A percentile compares a stretch with the other conserved stretches of the same genome.
Conservation (phyloP, 2,329 filamentous ascomycete genomes). For the Fusarium hainanense region DNA sequence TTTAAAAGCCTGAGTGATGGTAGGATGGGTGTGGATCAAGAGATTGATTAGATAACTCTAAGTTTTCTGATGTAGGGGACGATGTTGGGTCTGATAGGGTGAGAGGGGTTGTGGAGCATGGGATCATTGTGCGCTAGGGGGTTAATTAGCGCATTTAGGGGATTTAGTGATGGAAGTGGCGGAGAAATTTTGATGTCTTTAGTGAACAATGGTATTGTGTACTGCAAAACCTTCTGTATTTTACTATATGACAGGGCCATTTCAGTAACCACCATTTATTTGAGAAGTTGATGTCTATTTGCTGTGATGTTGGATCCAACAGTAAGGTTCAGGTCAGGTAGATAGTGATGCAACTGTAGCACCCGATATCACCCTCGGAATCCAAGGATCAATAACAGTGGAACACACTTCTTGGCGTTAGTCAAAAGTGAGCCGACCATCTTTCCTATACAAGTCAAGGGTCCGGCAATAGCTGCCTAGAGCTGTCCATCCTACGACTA, state of each 20-base stretch:
- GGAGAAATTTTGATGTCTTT: neutral
- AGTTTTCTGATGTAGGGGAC: slow-evolving; percentile 10
- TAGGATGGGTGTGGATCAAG: neutral
- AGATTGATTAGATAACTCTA: slow-evolving; percentile 40
- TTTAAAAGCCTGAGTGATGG: neutral
- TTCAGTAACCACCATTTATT: no score
- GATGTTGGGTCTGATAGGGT: neutral
- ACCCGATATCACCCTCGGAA: slow-evolving; percentile 2
- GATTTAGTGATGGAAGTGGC: slow-evolving; percentile 3
- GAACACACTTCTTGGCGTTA: slow-evolving; percentile 22
- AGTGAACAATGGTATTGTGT: no score
- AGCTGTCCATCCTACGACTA: neutral
- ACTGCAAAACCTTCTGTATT: no score
- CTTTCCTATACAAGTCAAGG: slow-evolving; percentile 7
- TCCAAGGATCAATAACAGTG: slow-evolving; percentile 6
- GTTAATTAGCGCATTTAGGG: slow-evolving; percentile 8
- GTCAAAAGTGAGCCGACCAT: slow-evolving; percentile 18
- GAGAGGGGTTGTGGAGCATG: neutral
- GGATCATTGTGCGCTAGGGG: slow-evolving; percentile 1
- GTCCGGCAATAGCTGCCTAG: slow-evolving; percentile 23
- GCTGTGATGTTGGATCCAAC: no score
- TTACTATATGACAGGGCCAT: no score
- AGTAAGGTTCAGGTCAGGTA: neutral
- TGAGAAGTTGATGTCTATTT: no score
- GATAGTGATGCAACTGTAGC: neutral